phyloP scores from a whole-genome alignment of 495 filamentous ascomycete genomes.

The Talaromyces wortmannii region DNA sequence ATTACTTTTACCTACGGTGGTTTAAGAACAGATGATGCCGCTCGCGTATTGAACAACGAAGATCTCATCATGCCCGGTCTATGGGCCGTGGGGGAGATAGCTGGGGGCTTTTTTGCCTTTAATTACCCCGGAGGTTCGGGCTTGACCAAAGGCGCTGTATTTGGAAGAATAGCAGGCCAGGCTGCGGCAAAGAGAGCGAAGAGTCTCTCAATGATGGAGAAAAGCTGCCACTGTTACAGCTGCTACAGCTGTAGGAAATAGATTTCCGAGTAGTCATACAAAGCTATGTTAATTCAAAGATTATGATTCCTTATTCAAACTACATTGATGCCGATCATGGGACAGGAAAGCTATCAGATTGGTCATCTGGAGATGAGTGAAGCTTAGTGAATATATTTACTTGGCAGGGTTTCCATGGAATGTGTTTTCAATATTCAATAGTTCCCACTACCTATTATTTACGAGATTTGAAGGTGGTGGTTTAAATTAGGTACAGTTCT shows the following conservation, averaged over 20 bases:
- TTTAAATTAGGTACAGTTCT: neutral
- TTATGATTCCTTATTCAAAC: neutral
- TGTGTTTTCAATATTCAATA: neutral
- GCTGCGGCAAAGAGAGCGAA: conserved; percentile 3
- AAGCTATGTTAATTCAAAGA: neutral
- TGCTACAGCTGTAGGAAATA: neutral
- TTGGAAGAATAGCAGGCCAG: conserved; percentile 4
- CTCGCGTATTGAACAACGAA: too few relatives aligned
- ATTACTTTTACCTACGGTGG: too few relatives aligned
- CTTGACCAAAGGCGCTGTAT: conserved; percentile 6
- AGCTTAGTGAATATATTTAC: neutral
- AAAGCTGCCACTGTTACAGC: neutral
- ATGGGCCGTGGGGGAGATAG: too few relatives aligned
- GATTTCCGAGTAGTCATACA: neutral
- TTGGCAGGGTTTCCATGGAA: neutral
- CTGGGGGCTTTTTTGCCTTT: neutral
- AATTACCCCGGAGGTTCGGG: conserved; percentile 7
- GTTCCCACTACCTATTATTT: neutral
- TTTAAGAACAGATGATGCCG: too few relatives aligned
- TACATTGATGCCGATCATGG: neutral
- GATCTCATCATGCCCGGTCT: too few relatives aligned
- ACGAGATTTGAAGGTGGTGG: neutral
- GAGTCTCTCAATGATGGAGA: neutral
- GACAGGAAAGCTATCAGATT: neutral
- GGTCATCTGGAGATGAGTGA: neutral